Conservation (phyloP, 2,329 filamentous ascomycete genomes). For the Fusarium chuoi region DNA sequence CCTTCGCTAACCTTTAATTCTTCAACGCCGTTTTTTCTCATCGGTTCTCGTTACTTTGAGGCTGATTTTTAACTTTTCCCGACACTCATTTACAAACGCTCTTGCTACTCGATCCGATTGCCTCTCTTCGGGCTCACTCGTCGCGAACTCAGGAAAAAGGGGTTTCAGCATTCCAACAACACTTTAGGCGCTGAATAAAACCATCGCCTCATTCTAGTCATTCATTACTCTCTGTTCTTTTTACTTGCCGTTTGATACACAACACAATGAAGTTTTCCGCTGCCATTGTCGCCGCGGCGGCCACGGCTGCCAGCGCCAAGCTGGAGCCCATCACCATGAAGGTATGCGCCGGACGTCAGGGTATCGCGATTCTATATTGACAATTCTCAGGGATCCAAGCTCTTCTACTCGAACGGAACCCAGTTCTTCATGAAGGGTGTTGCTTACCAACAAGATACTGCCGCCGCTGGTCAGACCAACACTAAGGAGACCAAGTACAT, state of each 20-base stretch:
- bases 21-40: constrained; percentile 33
- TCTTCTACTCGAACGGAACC: constrained; percentile 83
- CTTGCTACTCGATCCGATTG: constrained; percentile 17
- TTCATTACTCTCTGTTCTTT: constrained; percentile 32
- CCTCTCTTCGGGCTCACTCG: constrained; percentile 19
- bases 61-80: constrained; percentile 43
- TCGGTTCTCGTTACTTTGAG: constrained; percentile 40
- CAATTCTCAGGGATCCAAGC: constrained; percentile 73
- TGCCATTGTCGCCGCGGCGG: constrained; percentile 55
- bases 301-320: constrained; percentile 54
- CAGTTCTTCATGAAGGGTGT: constrained; percentile 87
- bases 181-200: constrained; percentile 15
- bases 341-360: constrained; percentile 54
- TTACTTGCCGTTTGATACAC: constrained; percentile 29
- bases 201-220: constrained; percentile 31
- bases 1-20: constrained; percentile 43
- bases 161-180: constrained; percentile 27
- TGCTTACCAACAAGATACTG: constrained; percentile 89
- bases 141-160: constrained; percentile 27
- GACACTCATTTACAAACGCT: constrained; percentile 45
- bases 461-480: constrained; percentile 62
- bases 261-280: constrained; percentile 50
- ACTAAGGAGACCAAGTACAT: constrained; percentile 67
- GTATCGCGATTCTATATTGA: not conserved
- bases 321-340: constrained; percentile 75